Conservation (phyloP, 371 early-diverging fungal genomes). For the Circinella umbellata region DNA sequence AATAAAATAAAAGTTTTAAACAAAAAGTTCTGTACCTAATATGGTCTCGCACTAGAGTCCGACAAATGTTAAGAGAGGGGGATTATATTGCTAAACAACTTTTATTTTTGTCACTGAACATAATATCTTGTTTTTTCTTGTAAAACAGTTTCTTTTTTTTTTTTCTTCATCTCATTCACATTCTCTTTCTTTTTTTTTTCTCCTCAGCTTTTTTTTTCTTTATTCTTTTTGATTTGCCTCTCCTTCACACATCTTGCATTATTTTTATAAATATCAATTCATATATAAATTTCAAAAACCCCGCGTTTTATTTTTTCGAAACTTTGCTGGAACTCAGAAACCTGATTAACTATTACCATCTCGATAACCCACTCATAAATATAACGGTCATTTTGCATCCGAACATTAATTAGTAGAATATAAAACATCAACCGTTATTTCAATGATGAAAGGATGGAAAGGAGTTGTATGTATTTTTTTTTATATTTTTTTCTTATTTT, state of each 20-base stretch:
- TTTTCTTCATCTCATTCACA: background rate
- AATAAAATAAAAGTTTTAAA: background rate
- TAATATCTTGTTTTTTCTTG: background rate
- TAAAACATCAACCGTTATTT: background rate
- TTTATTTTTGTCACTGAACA: background rate
- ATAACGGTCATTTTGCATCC: too few relatives aligned
- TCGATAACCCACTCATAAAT: background rate
- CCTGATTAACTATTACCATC: background rate
- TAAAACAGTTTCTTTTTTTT: background rate
- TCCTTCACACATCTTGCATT: background rate
- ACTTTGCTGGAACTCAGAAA: background rate
- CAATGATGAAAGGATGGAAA: slow-evolving; percentile 25
- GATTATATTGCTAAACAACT: background rate
- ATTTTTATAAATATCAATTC: background rate
- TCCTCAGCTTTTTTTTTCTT: background rate
- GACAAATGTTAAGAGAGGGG: too few relatives aligned
- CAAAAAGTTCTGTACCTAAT: too few relatives aligned
- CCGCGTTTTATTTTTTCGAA: background rate
- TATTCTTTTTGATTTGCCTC: background rate
- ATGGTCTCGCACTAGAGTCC: too few relatives aligned
- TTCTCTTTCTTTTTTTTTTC: background rate
- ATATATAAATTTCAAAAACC: background rate
- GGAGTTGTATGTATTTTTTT: slow-evolving; percentile 22
- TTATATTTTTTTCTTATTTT: background rate
- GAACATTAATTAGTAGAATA: background rate